Base-by-base conservation (phyloP, 1,284 basidiomycete species). In the Trametes pubescens region DNA sequence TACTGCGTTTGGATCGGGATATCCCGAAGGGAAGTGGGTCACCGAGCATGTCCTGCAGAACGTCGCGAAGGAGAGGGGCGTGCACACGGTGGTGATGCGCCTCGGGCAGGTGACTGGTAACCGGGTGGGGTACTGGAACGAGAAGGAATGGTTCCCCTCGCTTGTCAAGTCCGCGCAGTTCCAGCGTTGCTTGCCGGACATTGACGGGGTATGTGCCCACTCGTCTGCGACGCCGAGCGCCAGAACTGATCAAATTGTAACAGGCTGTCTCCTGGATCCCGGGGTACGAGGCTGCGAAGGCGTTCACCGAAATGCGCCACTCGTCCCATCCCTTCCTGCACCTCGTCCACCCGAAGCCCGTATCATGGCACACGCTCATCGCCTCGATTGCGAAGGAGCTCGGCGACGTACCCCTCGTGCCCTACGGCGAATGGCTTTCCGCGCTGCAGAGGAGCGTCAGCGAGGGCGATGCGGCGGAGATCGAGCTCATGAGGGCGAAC, bases 71-170 rank as follows among this genome's bases (percentile, higher is more conserved):
- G 66, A 61, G 40, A 71, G 61, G 1, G 65, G 64, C 0, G 64
- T 82, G 32, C 63, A 62, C 2, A 69, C 75, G 0, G 65, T 75
- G 18, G 70, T 78, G 8, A 73, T 82, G 7, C 76, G 82, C 16
- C 76, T 83, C 35, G 82, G 81, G 1, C 82, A 84, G 66, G 69
- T 84, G n/a, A 75, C 75, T 46, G 81, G 82, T 4, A 65, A 69
- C 9, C 56, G 63, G 7, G 77, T 75, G 59, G 82, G 83, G 1
- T 73, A 72, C 14, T 84, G 83, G 82, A 79, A 77, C 47, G 69
- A 73, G 51, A 74, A 70, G 14, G 82, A 85, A 57, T 84, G 82
- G 82, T 71, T 83, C 13, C 82, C 82, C 0, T 72, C 75, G 47
- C 71, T 84, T 4, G 74, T 83, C 21, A 75, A 78, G 58, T 77